Percentiles rank a stretch among this genome's conserved stretches.
Conservation (phyloP, 2,329 filamentous ascomycete genomes). For the Endoconidiophora polonica region DNA sequence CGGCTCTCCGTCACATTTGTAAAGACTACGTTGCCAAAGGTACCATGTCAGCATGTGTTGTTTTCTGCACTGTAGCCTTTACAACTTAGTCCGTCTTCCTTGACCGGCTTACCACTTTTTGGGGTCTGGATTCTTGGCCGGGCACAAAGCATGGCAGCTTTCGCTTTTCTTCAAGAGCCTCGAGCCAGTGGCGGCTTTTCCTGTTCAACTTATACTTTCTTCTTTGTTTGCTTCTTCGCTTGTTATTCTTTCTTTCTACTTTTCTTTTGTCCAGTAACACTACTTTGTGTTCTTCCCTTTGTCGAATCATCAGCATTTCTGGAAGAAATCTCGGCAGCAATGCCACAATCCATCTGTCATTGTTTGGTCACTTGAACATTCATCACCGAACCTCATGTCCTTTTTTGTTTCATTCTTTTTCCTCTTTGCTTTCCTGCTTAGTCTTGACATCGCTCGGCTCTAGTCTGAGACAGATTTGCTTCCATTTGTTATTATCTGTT, state of each 20-base stretch:
- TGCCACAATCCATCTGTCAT: conserved; percentile 7
- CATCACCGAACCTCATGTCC: conserved; percentile 8
- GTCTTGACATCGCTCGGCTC: background rate
- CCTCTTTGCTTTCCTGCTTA: background rate
- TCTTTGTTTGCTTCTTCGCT: conserved; percentile 1
- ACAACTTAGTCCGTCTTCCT: background rate
- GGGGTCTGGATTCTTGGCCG: background rate
- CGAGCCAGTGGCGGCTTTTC: too few species aligned
- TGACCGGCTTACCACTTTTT: background rate
- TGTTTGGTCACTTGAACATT: conserved; percentile 1
- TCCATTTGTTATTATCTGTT: background rate
- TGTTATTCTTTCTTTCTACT: conserved; percentile 1
- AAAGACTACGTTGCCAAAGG: too few species aligned
- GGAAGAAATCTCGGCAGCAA: conserved; percentile 13
- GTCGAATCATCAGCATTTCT: conserved; percentile 2
- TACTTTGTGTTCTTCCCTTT: conserved; percentile 5
- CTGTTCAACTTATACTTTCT: background rate
- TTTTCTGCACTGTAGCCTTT: background rate
- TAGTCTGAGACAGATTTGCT: conserved; percentile 3
- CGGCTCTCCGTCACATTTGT: too few species aligned
- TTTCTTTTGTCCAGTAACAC: background rate
- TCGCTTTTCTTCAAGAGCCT: background rate
- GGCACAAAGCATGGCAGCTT: background rate
- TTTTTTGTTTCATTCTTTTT: conserved; percentile 2
- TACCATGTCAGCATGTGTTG: too few species aligned